Evolutionary conservation across 108 stramenopile species (phyloP).

Genomic region (Cyclotella sp.): DNA sequence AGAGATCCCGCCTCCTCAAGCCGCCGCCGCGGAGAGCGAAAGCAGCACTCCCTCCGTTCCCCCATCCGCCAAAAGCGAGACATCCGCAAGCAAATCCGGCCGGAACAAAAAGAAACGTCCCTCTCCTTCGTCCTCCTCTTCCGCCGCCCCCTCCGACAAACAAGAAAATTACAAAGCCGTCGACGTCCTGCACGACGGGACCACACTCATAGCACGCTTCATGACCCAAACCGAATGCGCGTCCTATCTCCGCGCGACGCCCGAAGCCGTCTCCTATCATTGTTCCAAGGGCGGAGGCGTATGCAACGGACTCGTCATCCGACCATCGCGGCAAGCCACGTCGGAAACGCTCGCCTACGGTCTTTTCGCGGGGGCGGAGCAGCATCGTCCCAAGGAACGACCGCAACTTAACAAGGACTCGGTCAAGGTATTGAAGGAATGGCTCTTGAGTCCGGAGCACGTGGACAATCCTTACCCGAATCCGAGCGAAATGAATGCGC

Average conservation of each 20-base stretch:
- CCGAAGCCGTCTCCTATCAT: conserved; percentile 51
- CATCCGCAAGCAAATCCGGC: background rate
- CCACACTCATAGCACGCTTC: conserved; percentile 35
- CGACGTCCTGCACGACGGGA: conserved; percentile 23
- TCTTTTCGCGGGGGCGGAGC: conserved; percentile 34
- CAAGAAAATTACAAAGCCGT: conserved; percentile 40
- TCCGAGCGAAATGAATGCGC: conserved; percentile 16
- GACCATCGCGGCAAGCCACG: conserved; percentile 5
- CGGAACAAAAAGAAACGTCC: conserved; percentile 14
- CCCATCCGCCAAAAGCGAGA: conserved; percentile 1
- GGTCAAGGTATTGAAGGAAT: conserved; percentile 33
- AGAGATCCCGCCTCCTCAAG: no score
- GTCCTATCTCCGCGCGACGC: conserved; percentile 44
- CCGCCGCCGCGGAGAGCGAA: background rate
- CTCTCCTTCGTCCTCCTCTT: background rate
- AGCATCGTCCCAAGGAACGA: conserved; percentile 32
- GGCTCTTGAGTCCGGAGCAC: conserved; percentile 42
- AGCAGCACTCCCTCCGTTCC: background rate
- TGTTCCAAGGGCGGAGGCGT: conserved; percentile 46
- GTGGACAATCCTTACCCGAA: conserved; percentile 47
- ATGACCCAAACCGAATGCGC: conserved; percentile 50
- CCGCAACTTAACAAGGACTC: conserved; percentile 36
- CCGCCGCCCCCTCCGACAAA: background rate
- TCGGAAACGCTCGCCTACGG: conserved; percentile 10
- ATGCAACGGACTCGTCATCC: conserved; percentile 45